phyloP scores from a whole-genome alignment of 257 asterid species.

The Jacaranda copaia region DNA sequence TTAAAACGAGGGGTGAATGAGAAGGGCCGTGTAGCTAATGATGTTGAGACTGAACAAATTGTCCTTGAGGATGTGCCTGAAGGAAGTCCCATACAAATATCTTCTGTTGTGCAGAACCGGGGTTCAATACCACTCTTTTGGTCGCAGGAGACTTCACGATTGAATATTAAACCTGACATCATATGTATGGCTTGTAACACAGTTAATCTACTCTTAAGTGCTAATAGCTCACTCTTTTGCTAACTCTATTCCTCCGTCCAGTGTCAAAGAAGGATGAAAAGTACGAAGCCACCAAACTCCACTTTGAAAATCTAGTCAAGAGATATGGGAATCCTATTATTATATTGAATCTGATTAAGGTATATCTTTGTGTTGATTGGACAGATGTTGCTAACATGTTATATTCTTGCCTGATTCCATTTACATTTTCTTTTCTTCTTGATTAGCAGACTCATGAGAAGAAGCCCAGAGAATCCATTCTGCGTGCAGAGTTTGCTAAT shows the following conservation, averaged over 20 bases:
- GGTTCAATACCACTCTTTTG: slow-evolving; percentile 99
- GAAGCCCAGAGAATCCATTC: slow-evolving; percentile 93
- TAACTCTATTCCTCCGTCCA: slow-evolving; percentile 44
- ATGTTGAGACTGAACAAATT: slow-evolving; percentile 97
- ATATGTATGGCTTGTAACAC: slow-evolving; percentile 60
- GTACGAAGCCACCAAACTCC: slow-evolving; percentile 91
- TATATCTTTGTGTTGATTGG: slow-evolving; percentile 34
- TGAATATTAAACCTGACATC: slow-evolving; percentile 87
- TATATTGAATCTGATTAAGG: slow-evolving; percentile 93
- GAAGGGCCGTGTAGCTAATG: slow-evolving; percentile 97
- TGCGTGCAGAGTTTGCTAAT: slow-evolving; percentile 80
- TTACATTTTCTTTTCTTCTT: slow-evolving; percentile 18
- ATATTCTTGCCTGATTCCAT: slow-evolving; percentile 11
- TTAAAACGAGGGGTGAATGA: slow-evolving; percentile 92
- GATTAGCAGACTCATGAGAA: slow-evolving; percentile 78
- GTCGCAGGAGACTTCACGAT: slow-evolving; percentile 93
- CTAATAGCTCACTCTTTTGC: slow-evolving; percentile 24
- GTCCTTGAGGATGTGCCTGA: slow-evolving; percentile 70
- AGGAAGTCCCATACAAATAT: slow-evolving; percentile 64
- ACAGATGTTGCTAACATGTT: slow-evolving; percentile 20
- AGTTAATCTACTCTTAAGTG: slow-evolving; percentile 19
- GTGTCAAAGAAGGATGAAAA: slow-evolving; percentile 81
- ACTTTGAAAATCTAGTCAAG: slow-evolving; percentile 83
- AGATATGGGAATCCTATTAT: slow-evolving; percentile 96
- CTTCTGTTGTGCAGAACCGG: slow-evolving; percentile 89